phyloP scores from a whole-genome alignment of 2,329 filamentous ascomycete genomes.

The Bipolaris sorokiniana region DNA sequence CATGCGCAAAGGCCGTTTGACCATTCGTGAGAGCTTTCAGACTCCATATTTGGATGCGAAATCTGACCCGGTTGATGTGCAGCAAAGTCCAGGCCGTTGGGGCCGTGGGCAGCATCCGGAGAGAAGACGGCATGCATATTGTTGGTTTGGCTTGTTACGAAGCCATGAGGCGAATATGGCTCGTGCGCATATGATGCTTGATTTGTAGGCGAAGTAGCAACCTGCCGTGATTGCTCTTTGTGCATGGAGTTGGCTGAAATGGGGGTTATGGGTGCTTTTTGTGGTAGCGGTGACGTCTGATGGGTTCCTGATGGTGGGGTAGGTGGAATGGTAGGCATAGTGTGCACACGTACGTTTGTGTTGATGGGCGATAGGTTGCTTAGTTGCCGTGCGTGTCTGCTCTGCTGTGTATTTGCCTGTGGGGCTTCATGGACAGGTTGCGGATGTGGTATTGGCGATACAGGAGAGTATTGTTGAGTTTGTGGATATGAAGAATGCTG shows the following conservation, averaged over 20 bases:
- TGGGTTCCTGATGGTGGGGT: slow-evolving; percentile 32
- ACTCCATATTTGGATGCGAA: slow-evolving; percentile 51
- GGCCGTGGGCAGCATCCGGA: slow-evolving; percentile 46
- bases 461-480: slow-evolving; percentile 29
- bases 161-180: slow-evolving; percentile 45
- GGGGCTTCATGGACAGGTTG: slow-evolving; percentile 20
- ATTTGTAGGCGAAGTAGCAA: slow-evolving; percentile 11
- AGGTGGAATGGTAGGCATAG: slow-evolving; percentile 36
- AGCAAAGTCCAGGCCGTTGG: slow-evolving; percentile 46
- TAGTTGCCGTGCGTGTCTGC: slow-evolving; percentile 40
- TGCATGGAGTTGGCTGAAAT: slow-evolving; percentile 26
- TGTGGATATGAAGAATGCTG: slow-evolving; percentile 28
- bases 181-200: slow-evolving; percentile 29
- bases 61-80: slow-evolving; percentile 51
- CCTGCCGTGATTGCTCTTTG: slow-evolving; percentile 10
- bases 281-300: slow-evolving; percentile 30
- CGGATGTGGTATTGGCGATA: slow-evolving; percentile 31
- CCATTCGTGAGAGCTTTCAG: slow-evolving; percentile 35
- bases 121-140: slow-evolving; percentile 44
- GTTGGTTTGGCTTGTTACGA: slow-evolving; percentile 28
- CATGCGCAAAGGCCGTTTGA: slow-evolving; percentile 44
- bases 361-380: slow-evolving; percentile 43
- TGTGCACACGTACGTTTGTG: slow-evolving; percentile 30
- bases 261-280: slow-evolving; percentile 40
- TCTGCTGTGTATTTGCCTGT: slow-evolving; percentile 27